Conservation (phyloP, 805 yeast species). For the Zygosaccharomyces siamensis region DNA sequence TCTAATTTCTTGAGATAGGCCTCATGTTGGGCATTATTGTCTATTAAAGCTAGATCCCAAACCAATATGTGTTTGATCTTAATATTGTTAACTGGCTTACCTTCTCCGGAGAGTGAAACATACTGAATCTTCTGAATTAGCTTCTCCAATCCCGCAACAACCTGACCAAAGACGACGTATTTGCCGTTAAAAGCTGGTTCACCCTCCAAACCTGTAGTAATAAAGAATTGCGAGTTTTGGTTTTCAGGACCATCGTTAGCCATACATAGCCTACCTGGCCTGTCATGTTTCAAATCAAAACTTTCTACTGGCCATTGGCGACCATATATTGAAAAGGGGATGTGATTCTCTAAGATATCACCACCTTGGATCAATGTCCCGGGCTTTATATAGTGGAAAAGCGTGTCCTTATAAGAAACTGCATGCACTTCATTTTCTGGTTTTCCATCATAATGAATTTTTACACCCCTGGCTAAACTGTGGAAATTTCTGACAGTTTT, state of each 20-base stretch:
- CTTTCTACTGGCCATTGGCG: conserved; percentile 72
- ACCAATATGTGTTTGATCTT: conserved; percentile 36
- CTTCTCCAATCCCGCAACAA: conserved; percentile 56
- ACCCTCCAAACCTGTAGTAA: conserved; percentile 50
- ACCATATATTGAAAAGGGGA: conserved; percentile 80
- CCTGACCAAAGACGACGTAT: conserved; percentile 79
- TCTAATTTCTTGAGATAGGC: conserved; percentile 22
- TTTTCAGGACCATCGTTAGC: conserved; percentile 66
- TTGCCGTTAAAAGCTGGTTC: conserved; percentile 48
- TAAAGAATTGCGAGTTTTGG: conserved; percentile 67
- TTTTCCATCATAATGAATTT: conserved; percentile 24
- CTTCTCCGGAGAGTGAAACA: conserved; percentile 40
- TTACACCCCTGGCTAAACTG: conserved; percentile 43
- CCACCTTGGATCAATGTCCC: conserved; percentile 87
- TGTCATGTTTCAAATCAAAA: conserved; percentile 60
- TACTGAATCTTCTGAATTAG: conserved; percentile 57
- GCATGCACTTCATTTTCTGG: conserved; percentile 23
- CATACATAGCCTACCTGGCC: conserved; percentile 66
- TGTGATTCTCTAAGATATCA: conserved; percentile 70
- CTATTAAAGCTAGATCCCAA: conserved; percentile 25
- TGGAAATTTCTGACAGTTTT: conserved; percentile 58
- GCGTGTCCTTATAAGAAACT: conserved; percentile 50
- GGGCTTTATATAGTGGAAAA: conserved; percentile 69
- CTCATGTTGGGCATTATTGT: conserved; percentile 19
- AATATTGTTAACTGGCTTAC: conserved; percentile 42